Conservation (phyloP, 2,329 filamentous ascomycete species). For the Hypoxylon sp. region DNA sequence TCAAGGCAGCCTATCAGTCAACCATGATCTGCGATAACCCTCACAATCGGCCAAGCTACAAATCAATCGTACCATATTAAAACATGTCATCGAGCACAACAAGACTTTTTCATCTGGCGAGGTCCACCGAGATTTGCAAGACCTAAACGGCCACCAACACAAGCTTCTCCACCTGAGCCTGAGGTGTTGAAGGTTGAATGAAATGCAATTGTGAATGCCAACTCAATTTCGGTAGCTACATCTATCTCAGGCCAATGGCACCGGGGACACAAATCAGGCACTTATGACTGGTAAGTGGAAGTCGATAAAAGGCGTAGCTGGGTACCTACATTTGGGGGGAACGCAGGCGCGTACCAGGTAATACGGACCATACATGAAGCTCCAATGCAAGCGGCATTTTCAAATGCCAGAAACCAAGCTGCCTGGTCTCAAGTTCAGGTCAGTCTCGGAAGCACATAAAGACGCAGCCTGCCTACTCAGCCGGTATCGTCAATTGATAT, state of each 20-base stretch:
- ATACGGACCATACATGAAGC: constrained; percentile 7
- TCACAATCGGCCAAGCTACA: constrained; percentile 1
- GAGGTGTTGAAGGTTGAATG: constrained; percentile 1
- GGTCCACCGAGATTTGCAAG: background rate
- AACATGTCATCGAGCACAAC: constrained; percentile 1
- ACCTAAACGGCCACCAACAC: background rate
- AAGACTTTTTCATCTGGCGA: background rate
- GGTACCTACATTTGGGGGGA: constrained; percentile 10
- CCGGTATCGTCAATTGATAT: constrained; percentile 3
- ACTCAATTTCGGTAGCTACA: constrained; percentile 25
- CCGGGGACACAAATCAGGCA: constrained; percentile 10
- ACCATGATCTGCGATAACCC: constrained; percentile 7
- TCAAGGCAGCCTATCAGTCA: constrained; percentile 17
- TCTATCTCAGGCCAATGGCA: constrained; percentile 24
- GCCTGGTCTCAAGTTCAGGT: background rate
- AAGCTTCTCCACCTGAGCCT: background rate
- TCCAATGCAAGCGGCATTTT: constrained; percentile 24
- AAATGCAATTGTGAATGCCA: constrained; percentile 15
- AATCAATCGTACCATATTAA: constrained; percentile 1
- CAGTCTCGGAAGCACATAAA: constrained; percentile 2
- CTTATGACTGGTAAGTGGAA: constrained; percentile 20
- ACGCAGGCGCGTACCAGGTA: constrained; percentile 25
- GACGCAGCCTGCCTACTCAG: constrained; percentile 2
- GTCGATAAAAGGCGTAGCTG: constrained; percentile 15
- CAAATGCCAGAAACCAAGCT: constrained; percentile 8